Evolutionary conservation across 352 stramenopile genomes (phyloP), one percentile per base, ranked within the genome.

Genomic region (Phytophthora colocasiae): DNA sequence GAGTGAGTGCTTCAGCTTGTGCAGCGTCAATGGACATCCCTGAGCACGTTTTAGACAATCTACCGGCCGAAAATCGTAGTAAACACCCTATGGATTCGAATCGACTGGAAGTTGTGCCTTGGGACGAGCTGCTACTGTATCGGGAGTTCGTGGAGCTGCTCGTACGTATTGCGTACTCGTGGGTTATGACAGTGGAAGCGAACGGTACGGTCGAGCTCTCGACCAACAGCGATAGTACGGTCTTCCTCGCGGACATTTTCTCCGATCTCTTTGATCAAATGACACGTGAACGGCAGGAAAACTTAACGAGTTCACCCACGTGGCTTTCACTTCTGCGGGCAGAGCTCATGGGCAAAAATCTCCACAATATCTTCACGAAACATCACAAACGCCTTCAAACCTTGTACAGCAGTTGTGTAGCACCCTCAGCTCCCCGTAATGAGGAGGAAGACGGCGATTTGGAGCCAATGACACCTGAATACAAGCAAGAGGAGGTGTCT

Each of bases 61-160:
- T 80, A 6, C 60, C 48, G 5, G 48, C 50, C 8, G 58, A 74
- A 46, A 75, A 79, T 56, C 63, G 36, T 8, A 46, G 29, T 7
- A 63, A 57, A 49, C 49, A 70, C 8, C 58, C 72, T 1, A 14
- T 66, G 1, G 59, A 80, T 27, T 53, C 64, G 43, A 56, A 12
- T 38, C 57, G 58, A 15, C 55, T 80, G 7, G 54, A 82, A 24
- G 38, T 83, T 36, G 63, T 83, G 8, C 70, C 69, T 14, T 69
- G 64, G 54, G 65, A 80, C 29, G 66, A 83, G 52, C 46, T 86
- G 11, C 19, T 91, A 6, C 63, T 89, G 0, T 89, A 71, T 34
- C 77, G 82, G 9, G 82, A 91, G 63, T 91, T 91, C 50, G 78
- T 85, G 6, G 82, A 91, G 57, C 53, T 91, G 24, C 75, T 91